Conservation (phyloP, 2,329 filamentous ascomycete species). For the Byssothecium circinans region DNA sequence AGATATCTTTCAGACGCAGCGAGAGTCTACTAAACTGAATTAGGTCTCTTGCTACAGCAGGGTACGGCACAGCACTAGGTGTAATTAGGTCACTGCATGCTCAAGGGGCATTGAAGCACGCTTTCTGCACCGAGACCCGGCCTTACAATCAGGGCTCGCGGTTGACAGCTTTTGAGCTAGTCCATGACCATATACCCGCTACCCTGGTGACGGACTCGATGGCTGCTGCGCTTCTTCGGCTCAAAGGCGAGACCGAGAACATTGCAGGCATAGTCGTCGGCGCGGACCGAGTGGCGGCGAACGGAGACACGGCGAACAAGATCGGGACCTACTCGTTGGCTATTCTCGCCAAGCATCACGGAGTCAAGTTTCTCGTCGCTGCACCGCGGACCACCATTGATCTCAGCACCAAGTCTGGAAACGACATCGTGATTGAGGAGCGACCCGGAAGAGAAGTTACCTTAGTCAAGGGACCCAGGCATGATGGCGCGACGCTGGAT, state of each 20-base stretch:
- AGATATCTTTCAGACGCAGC: slow-evolving; percentile 4
- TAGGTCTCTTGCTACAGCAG: slow-evolving; percentile 89
- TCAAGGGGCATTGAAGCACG: slow-evolving; percentile 69
- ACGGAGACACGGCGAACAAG: slow-evolving; percentile 98
- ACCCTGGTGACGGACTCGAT: slow-evolving; percentile 96
- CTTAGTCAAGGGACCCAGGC: slow-evolving; percentile 75
- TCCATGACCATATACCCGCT: slow-evolving; percentile 86
- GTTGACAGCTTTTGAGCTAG: slow-evolving; percentile 93
- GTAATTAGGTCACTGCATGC: slow-evolving; percentile 83
- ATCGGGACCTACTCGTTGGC: slow-evolving; percentile 93
- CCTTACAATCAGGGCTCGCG: slow-evolving; percentile 98
- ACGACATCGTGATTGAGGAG: slow-evolving; percentile 88
- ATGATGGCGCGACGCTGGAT: slow-evolving; percentile 65
- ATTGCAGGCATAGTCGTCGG: slow-evolving; percentile 90
- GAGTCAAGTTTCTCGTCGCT: slow-evolving; percentile 91
- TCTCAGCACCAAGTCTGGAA: slow-evolving; percentile 73
- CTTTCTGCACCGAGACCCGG: slow-evolving; percentile 94
- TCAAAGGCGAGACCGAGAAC: slow-evolving; percentile 61
- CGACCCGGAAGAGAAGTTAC: slow-evolving; percentile 80
- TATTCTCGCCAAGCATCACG: slow-evolving; percentile 85
- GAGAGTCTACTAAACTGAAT: slow-evolving; percentile 22
- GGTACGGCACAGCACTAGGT: slow-evolving; percentile 94
- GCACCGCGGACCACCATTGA: slow-evolving; percentile 95
- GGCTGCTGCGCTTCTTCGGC: slow-evolving; percentile 81
- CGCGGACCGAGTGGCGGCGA: slow-evolving; percentile 91